These are phyloP conservation scores for Acacia acuminata DNA, from an alignment of 306 rosid genomes.

Conservation along the genomic window DNA sequence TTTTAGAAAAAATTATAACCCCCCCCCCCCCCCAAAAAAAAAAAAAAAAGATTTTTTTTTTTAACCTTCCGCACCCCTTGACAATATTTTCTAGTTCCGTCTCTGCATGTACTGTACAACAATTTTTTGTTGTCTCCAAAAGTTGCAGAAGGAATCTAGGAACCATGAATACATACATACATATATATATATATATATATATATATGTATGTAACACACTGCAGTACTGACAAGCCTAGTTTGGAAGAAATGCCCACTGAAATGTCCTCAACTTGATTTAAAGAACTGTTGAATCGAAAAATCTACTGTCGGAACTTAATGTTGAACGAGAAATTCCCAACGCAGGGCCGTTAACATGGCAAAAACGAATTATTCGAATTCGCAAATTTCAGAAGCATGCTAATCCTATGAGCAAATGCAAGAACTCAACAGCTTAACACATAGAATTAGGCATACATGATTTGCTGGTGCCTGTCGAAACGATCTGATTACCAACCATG, in stretches of 20 bases:
- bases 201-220: too few species aligned
- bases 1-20: too few species aligned
- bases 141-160: not conserved
- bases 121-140: not conserved
- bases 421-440: conserved; percentile 4
- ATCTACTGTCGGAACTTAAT: not conserved
- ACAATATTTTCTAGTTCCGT: too few species aligned
- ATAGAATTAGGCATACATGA: conserved; percentile 66
- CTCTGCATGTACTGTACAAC: not conserved
- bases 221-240: too few species aligned
- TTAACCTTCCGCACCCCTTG: too few species aligned
- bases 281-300: not conserved
- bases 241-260: not conserved
- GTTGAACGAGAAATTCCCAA: not conserved
- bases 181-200: too few species aligned
- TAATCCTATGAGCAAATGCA: not conserved
- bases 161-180: not conserved
- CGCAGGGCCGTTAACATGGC: not conserved
- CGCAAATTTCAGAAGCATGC: conserved; percentile 23
- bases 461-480: conserved; percentile 68
- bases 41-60: too few species aligned
- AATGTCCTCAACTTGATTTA: not conserved
- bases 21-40: too few species aligned
- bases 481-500: conserved; percentile 73
- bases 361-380: not conserved